Evolutionary conservation across 106 monocot species (phyloP).

Genomic region (Dioscorea dumetorum): DNA sequence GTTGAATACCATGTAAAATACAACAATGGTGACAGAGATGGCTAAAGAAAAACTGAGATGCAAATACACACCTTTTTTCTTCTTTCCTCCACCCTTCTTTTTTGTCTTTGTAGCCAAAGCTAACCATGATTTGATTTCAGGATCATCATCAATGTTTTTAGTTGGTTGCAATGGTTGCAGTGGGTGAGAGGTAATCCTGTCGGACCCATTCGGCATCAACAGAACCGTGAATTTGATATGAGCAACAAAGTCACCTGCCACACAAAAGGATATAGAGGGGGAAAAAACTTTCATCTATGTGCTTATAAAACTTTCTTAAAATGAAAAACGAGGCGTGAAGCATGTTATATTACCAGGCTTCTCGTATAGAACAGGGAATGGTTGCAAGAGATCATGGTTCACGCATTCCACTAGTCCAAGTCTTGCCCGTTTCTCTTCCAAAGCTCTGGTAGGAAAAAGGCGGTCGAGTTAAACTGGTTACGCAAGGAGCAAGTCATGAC

Average conservation of each 20-base stretch:
- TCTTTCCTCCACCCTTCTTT: conserved; percentile 95
- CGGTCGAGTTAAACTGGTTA: background rate
- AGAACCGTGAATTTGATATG: conserved; percentile 95
- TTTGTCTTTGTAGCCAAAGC: conserved; percentile 84
- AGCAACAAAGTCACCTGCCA: conserved; percentile 89
- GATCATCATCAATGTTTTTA: conserved; percentile 54
- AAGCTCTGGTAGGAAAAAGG: conserved; percentile 22
- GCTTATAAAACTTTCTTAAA: too few relatives aligned
- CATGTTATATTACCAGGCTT: conserved; percentile 41
- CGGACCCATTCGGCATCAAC: conserved; percentile 80
- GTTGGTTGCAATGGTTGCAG: conserved; percentile 73
- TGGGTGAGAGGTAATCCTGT: conserved; percentile 76
- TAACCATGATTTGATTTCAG: conserved; percentile 93
- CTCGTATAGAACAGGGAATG: conserved; percentile 85
- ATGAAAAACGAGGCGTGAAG: too few relatives aligned
- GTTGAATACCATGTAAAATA: background rate
- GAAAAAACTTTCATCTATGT: too few relatives aligned
- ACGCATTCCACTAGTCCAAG: conserved; percentile 80
- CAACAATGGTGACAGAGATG: background rate
- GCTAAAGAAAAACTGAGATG: background rate
- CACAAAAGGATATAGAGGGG: too few relatives aligned
- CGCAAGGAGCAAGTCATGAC: background rate
- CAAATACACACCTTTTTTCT: conserved; percentile 60
- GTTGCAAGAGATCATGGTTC: conserved; percentile 84
- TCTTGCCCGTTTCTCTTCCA: conserved; percentile 85